A percentile compares a stretch with the other conserved stretches of the same genome.
Evolutionary conservation across 768 basidiomycete species (phyloP).

Genomic region (Tricholoma bakamatsutake): DNA sequence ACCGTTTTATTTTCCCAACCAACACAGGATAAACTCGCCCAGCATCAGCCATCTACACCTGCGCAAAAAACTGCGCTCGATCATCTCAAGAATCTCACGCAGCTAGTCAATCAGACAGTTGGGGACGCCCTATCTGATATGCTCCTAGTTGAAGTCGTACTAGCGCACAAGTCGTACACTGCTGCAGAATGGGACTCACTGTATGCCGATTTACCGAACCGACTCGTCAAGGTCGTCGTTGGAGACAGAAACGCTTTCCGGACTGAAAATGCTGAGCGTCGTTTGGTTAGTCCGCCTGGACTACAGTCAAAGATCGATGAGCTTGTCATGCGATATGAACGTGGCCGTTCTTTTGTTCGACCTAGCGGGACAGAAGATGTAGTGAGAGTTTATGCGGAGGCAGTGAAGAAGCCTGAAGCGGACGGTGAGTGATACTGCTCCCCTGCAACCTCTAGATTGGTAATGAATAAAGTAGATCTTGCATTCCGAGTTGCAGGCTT

Average conservation of each 20-base stretch:
- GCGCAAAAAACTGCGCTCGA: slow-evolving; percentile 77
- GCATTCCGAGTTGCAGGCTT: slow-evolving; percentile 82
- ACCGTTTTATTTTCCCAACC: slow-evolving; percentile 89
- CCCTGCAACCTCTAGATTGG: neutral
- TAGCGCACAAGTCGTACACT: slow-evolving; percentile 83
- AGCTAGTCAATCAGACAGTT: slow-evolving; percentile 95
- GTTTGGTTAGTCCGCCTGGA: slow-evolving; percentile 71
- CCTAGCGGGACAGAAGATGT: slow-evolving; percentile 99
- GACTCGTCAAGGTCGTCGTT: slow-evolving; percentile 91
- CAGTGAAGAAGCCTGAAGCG: slow-evolving; percentile 61
- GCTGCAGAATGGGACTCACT: slow-evolving; percentile 87
- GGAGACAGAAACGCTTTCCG: slow-evolving; percentile 75
- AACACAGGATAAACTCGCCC: slow-evolving; percentile 55
- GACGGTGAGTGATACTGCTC: slow-evolving; percentile 57
- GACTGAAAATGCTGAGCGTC: slow-evolving; percentile 91
- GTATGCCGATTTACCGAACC: slow-evolving; percentile 91
- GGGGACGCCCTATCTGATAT: slow-evolving; percentile 96
- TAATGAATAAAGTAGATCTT: slow-evolving; percentile 46
- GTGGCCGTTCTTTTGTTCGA: slow-evolving; percentile 88
- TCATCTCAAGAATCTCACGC: slow-evolving; percentile 69
- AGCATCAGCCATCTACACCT: slow-evolving; percentile 70
- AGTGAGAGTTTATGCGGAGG: slow-evolving; percentile 96
- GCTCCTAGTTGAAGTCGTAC: slow-evolving; percentile 89
- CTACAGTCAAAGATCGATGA: slow-evolving; percentile 82
- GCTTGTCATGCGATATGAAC: slow-evolving; percentile 68